These are phyloP conservation scores for Leptosphaerulina australis DNA, from an alignment of 2,329 filamentous ascomycete species.

Conservation along the genomic window DNA sequence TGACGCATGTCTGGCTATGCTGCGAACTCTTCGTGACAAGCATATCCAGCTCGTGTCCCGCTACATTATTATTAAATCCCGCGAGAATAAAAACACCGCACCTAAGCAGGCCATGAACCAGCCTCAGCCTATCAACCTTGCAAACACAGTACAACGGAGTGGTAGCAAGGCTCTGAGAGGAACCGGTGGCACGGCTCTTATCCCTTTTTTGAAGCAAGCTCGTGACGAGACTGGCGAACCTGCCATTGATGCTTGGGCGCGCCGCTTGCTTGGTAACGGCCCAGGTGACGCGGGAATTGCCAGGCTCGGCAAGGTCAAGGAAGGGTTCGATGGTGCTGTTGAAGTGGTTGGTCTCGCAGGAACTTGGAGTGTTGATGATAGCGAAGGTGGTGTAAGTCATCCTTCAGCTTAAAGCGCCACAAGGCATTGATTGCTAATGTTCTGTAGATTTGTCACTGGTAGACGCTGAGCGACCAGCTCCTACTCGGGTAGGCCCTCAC, in stretches of 20 bases:
- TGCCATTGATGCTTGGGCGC: constrained; percentile 73
- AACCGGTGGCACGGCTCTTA: constrained; percentile 90
- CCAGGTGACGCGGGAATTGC: constrained; percentile 51
- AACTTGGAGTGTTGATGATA: constrained; percentile 87
- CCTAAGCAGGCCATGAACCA: constrained; percentile 54
- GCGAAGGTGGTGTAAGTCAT: constrained; percentile 62
- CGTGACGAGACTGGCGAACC: constrained; percentile 95
- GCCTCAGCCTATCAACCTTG: constrained; percentile 63
- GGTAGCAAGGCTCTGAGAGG: constrained; percentile 71
- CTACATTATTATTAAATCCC: constrained; percentile 90
- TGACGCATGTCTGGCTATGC: constrained; percentile 84
- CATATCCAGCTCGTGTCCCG: constrained; percentile 96
- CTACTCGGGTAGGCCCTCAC: neutral
- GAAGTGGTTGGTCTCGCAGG: constrained; percentile 76
- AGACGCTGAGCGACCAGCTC: neutral
- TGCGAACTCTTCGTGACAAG: constrained; percentile 82
- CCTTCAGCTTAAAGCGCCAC: neutral
- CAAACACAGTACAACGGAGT: constrained; percentile 50
- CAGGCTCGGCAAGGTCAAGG: constrained; percentile 59
- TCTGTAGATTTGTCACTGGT: constrained; percentile 39
- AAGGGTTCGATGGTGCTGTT: constrained; percentile 60
- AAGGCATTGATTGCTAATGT: constrained; percentile 1
- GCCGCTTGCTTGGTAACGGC: constrained; percentile 62
- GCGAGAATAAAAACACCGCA: constrained; percentile 70
- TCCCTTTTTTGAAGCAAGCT: constrained; percentile 95